Evolutionary conservation across 2,329 filamentous ascomycete species (phyloP), one percentile per base, ranked within the genome.

Genomic region (Aspergillus luchuensis): DNA sequence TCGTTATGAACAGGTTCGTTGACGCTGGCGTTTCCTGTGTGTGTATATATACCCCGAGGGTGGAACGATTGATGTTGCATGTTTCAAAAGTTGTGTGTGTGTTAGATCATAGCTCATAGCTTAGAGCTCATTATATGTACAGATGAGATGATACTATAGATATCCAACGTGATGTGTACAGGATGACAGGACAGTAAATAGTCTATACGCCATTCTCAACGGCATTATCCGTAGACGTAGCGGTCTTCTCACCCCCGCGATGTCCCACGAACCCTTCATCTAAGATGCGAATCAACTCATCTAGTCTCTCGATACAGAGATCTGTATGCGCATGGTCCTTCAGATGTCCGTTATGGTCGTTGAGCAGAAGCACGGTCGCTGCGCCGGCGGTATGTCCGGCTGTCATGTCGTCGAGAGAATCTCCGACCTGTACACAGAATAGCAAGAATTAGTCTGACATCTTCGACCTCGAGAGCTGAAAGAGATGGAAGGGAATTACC

Each of bases 401-500:
- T 7, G 89, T 91, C 87, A 98, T 96, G 73, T 99, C 95, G 74
- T 98, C 95, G 58, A 96, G 87, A 15, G 89, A 92, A 72, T 94
- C 91, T 4, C 91, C 91, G 21, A 82, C 80, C 81, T 19, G 17
- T 19, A 19, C 17, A 19, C 17, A 19, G 17, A 19, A 19, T 19
- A 19, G 17, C 17, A 19, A 19, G 17, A 19, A 19, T 19, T 19
- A 19, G 17, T 19, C 17, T 19, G 17, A 19, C 17, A 19, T 19
- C 17, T 19, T 19, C 17, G 17, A 19, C 17, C 17, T 19, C 17
- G 2, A 19, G 17, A 19, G 17, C 17, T 19, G 17, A 19, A 19
- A 19, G 2, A 19, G 17, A 19, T 19, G 17, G 17, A 25, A 25
- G 2, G 23, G 6, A 25, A 25, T 25, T 25, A 76, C 75, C 75